phyloP scores from a whole-genome alignment of 805 yeast genomes.

The Metschnikowia santaceciliae region DNA sequence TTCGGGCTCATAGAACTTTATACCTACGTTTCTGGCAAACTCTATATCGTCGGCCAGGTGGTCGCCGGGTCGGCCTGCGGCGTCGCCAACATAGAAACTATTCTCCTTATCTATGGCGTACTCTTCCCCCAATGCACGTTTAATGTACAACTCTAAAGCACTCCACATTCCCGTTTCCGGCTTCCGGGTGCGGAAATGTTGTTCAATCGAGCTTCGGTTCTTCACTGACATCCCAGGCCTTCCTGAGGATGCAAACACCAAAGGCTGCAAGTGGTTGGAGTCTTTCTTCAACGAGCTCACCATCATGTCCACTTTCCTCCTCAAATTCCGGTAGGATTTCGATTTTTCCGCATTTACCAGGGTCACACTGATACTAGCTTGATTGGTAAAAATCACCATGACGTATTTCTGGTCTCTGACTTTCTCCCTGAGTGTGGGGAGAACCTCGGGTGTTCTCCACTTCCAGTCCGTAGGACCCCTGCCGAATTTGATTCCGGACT shows the following conservation, averaged over 20 bases:
- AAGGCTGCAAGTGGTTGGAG: conserved; percentile 21
- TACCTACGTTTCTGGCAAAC: conserved; percentile 57
- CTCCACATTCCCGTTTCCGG: conserved; percentile 80
- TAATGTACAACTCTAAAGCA: conserved; percentile 42
- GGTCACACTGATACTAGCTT: conserved; percentile 59
- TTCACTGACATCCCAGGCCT: conserved; percentile 33
- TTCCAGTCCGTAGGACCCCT: conserved; percentile 69
- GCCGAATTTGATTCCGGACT: conserved; percentile 58
- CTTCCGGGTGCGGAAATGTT: conserved; percentile 52
- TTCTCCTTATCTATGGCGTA: conserved; percentile 34
- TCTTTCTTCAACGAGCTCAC: conserved; percentile 24
- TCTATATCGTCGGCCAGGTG: conserved; percentile 72
- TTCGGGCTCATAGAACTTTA: conserved; percentile 70
- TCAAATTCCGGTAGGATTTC: conserved; percentile 40
- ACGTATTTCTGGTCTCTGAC: conserved; percentile 27
- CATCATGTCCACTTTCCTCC: conserved; percentile 38
- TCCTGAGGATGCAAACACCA: conserved; percentile 65
- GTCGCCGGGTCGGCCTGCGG: conserved; percentile 81
- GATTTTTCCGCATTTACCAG: conserved; percentile 11
- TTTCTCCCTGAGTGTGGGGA: conserved; percentile 20
- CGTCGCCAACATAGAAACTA: conserved; percentile 87
- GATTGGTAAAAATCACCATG: conserved; percentile 80
- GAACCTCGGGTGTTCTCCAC: conserved; percentile 32
- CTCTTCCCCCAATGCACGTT: conserved; percentile 14
- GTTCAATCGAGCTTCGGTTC: conserved; percentile 23